These are phyloP conservation scores for Erodium maritimum DNA, from an alignment of 345 rosid genomes.

Conservation along the genomic window DNA sequence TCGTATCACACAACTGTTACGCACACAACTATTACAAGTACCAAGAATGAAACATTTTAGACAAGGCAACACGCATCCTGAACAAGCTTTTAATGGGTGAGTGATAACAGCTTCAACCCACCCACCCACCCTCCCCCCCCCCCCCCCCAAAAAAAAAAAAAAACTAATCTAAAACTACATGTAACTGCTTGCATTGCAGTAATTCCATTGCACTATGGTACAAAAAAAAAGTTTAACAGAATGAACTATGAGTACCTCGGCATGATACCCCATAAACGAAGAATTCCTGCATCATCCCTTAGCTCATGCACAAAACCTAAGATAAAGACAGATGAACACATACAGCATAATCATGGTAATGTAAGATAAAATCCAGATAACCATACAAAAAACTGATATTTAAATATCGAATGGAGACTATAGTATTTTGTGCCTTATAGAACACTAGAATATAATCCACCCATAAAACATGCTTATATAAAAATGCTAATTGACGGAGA, in stretches of 20 bases:
- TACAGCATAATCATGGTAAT: conserved; percentile 1
- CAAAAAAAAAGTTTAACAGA: neutral
- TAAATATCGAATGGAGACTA: neutral
- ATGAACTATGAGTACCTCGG: conserved; percentile 42
- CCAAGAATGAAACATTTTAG: too few relatives aligned
- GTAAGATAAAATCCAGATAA: conserved; percentile 2
- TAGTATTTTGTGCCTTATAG: neutral
- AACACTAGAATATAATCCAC: neutral
- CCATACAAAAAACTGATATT: too few relatives aligned
- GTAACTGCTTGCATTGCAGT: too few relatives aligned
- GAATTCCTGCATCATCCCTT: conserved; percentile 63
- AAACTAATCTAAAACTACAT: too few relatives aligned
- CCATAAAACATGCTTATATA: neutral
- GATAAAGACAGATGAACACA: conserved; percentile 4
- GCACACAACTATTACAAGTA: too few relatives aligned
- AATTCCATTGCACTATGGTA: neutral
- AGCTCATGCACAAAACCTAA: conserved; percentile 60
- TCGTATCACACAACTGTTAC: too few relatives aligned
- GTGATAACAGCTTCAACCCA: too few relatives aligned
- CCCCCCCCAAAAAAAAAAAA: too few relatives aligned
- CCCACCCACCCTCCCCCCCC: too few relatives aligned
- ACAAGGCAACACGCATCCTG: too few relatives aligned
- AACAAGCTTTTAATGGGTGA: too few relatives aligned
- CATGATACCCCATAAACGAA: conserved; percentile 75
- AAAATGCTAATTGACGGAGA: too few relatives aligned